Evolutionary conservation across 805 yeast genomes (phyloP), one percentile per base, ranked within the genome.

Genomic region (Ascoidea asiatica): DNA sequence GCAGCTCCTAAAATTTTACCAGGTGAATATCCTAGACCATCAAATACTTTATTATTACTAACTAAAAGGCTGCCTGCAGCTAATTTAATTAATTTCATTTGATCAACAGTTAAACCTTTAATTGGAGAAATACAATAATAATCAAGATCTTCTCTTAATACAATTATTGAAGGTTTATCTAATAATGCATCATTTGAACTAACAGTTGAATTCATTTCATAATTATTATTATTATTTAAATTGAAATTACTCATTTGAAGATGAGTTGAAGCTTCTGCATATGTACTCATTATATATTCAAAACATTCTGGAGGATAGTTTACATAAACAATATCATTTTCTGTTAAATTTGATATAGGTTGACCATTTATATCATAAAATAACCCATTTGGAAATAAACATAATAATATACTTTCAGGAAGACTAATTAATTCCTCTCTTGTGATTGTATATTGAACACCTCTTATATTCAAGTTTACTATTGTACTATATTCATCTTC

Each of bases 111-210:
- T 37, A 78, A 62, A 1, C 82, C 81, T 1, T 70, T 61, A 38
- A 64, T 63, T 39, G 86, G 89, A 2, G 96, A 94, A 17, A 92
- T 79, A 50, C 94, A 85, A 61, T 89, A 92, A 62, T 76, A 92
- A 58, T 92, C 98, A 52, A 92, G 70, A 61, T 92, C 98, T 60
- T 92, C 98, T 50, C 97, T 70, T 44, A 92, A 68, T 4, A 90
- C 96, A 45, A 92, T 87, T 39, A 92, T 80, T 1, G 95, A 81
- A 0, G 97, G 98, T 52, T 86, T 83, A 48, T 77, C 78, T 50
- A 75, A 78, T 49, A 89, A 65, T 3, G 88, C 76, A 57, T 50
- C 52, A 52, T 49, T 7, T 55, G 59, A 21, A 52, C 52, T 19
- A 21, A 19, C 35, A 35, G n/a, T 43, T 5, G 19, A 41, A 8